Evolutionary conservation across 495 filamentous ascomycete species (phyloP), one percentile per base, ranked within the genome.

Genomic region (Penicillium flavigenum): DNA sequence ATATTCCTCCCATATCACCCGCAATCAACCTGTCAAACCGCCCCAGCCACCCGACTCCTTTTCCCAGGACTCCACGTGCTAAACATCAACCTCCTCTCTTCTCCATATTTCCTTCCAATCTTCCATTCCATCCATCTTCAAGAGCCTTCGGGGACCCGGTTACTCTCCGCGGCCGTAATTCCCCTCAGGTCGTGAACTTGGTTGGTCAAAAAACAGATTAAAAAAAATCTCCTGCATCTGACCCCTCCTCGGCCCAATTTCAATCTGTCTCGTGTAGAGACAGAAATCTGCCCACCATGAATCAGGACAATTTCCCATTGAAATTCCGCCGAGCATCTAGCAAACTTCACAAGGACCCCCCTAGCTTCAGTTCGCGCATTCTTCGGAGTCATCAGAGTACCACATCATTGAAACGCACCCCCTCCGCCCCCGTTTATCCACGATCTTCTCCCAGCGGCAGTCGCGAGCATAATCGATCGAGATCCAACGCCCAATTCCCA

Each of bases 401-500:
- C 58, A 75, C 73, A 45, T 75, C 75, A 32, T 76, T 90, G 63
- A 84, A 84, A 69, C 82, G 87, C 70, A 83, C 86, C 74, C 86
- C 87, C 53, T 89, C 86, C 64, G 86, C 85, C 61, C 86, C 86
- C 51, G 76, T 82, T 58, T 76, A 81, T 57, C 73, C 79, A 36
- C 74, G 76, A 47, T 74, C 72, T 46, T 72, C 75, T 53, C 62
- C 65, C 39, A 69, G 63, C 46, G 66, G 69, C 48, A 76, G 71
- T 65, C 77, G 78, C 58, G 76, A 81, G 61, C 77, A 77, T 64
- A 63, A 70, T 47, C 78, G 75, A 51, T 80, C 76, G 54, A 71
- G 73, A 58, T 83, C 76, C 62, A 78, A 80, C 74, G 73, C 76
- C 56, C 58, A 59, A 42, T 79, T 76, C 70, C 51, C 51, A 20